These are phyloP conservation scores for Cytauxzoon felis DNA, from an alignment of 169 alveolate genomes.

Conservation along the genomic window DNA sequence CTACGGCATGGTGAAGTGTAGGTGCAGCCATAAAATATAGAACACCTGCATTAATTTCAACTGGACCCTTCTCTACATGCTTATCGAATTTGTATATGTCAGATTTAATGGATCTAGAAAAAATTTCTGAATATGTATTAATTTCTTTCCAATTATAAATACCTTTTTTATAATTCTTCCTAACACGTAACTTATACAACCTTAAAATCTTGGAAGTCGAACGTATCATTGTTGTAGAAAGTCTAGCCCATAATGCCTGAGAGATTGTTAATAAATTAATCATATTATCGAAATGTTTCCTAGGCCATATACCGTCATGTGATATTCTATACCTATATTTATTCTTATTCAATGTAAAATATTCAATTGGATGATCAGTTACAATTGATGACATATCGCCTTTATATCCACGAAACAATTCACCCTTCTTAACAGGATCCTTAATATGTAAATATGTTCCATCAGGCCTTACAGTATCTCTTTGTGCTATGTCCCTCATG, in stretches of 20 bases:
- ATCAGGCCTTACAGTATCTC: constrained; percentile 48
- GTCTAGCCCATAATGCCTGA: constrained; percentile 62
- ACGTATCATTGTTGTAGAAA: constrained; percentile 51
- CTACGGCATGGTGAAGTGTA: constrained; percentile 58
- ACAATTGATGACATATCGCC: constrained; percentile 46
- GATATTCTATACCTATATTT: constrained; percentile 18
- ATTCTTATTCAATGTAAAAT: constrained; percentile 20
- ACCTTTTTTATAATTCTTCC: constrained; percentile 36
- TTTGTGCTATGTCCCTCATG: background rate
- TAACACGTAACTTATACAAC: constrained; percentile 32
- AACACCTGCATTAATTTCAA: constrained; percentile 43
- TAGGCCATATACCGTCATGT: constrained; percentile 57
- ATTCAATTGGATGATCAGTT: constrained; percentile 26
- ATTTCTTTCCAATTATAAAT: background rate
- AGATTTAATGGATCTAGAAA: constrained; percentile 8
- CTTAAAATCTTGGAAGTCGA: constrained; percentile 52
- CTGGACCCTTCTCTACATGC: constrained; percentile 21
- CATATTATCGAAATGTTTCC: constrained; percentile 43
- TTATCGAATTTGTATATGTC: background rate
- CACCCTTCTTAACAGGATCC: constrained; percentile 48
- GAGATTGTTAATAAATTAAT: constrained; percentile 19
- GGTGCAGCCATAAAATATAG: constrained; percentile 58
- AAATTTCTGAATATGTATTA: constrained; percentile 27
- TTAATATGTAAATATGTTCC: constrained; percentile 24
- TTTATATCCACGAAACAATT: constrained; percentile 38